Conservation (phyloP, 305 asterid genomes). For the Petunia hybrid region DNA sequence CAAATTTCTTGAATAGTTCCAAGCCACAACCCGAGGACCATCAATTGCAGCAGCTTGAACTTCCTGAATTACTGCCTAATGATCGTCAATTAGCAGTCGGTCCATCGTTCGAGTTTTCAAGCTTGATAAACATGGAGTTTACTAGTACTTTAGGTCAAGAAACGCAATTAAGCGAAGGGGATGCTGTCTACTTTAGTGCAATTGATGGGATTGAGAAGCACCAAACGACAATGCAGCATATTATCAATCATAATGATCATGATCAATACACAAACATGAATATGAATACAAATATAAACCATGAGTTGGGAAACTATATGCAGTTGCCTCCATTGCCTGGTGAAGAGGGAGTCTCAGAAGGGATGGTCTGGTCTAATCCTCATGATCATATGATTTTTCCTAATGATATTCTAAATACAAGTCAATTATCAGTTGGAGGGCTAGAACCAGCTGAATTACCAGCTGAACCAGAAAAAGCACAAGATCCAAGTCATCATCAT, state of each 20-base stretch:
- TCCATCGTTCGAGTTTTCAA: conserved; percentile 39
- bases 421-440: background rate
- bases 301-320: conserved; percentile 25
- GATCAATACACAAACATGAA: conserved; percentile 8
- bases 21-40: conserved; percentile 13
- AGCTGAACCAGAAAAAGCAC: conserved; percentile 1
- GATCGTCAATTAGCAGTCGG: conserved; percentile 13
- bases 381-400: conserved; percentile 33
- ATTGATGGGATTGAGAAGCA: conserved; percentile 38
- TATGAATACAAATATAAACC: conserved; percentile 31
- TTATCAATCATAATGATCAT: conserved; percentile 9
- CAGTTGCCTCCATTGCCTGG: conserved; percentile 59
- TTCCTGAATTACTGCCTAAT: conserved; percentile 29
- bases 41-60: conserved; percentile 21
- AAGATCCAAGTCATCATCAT: conserved; percentile 32
- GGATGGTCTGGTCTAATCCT: conserved; percentile 49
- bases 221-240: conserved; percentile 2
- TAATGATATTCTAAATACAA: conserved; percentile 31
- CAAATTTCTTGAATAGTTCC: conserved; percentile 59
- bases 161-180: conserved; percentile 30
- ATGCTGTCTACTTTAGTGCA: conserved; percentile 39
- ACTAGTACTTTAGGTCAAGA: conserved; percentile 36
- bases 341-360: conserved; percentile 39
- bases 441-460: background rate
- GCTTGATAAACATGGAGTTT: conserved; percentile 27